Base-by-base conservation (phyloP, 805 yeast species). In the Hagleromyces aurorensis region DNA sequence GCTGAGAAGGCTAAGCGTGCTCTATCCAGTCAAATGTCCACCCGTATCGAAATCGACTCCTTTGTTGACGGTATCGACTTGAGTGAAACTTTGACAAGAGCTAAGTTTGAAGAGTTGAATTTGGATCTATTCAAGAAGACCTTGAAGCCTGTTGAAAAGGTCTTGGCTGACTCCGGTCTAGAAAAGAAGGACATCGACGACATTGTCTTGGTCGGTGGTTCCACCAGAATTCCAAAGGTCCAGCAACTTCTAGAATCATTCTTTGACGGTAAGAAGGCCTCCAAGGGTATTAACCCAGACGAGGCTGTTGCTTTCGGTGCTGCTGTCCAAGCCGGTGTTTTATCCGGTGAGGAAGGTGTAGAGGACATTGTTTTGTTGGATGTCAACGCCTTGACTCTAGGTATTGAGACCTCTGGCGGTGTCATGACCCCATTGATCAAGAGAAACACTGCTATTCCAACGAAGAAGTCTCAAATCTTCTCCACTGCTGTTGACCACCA, bases 221-320 rank as follows among this genome's bases (percentile, higher is more conserved):
- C 98, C 22, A 91, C 98, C 33, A 84, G 97, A 74, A 91, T 89
- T 68, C 98, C 97, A 67, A 91, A 86, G 73, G 89, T 89, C 49
- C 97, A 87, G 70, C 81, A 83, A 66, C 72, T 89, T 52, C 73
- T 89, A 48, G 94, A 89, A 66, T 72, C 79, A 43, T 86, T 65
- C 74, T 89, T 89, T 59, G 77, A 80, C 55, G 95, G 95, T 52
- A 89, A 91, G 73, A 86, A 86, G 66, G 89, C 94, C 44, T 84
- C 94, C 47, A 89, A 87, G 75, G 89, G 95, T 53, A 89, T 89
- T 56, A 89, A 89, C 71, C 97, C 98, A 42, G 98, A 89, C 68
- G 98, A 89, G 72, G 98, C 98, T 60, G 97, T 89, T 55, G 98
- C 97, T 24, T 89, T 78, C 53, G 98, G 98, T 75, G 97, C 97